phyloP scores from a whole-genome alignment of 2,329 filamentous ascomycete species.

The Didymella arachidicola region DNA sequence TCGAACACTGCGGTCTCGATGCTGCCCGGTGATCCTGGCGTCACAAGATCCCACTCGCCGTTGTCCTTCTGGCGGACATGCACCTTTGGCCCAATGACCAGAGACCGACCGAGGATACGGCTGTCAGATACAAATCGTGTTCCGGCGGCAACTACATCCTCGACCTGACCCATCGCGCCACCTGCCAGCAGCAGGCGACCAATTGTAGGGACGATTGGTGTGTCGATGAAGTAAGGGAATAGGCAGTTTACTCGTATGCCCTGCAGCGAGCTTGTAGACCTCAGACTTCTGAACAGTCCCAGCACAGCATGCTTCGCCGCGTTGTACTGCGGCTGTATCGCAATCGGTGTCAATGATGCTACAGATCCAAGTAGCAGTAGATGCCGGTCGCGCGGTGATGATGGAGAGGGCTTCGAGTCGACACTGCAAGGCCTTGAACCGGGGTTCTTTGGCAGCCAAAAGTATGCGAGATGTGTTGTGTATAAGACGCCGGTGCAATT shows the following conservation, averaged over 20 bases:
- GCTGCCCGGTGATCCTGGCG: conserved; percentile 37
- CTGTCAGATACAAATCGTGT: conserved; percentile 69
- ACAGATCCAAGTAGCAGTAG: conserved; percentile 70
- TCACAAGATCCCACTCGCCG: conserved; percentile 43
- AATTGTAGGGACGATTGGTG: conserved; percentile 61
- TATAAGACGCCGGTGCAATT: conserved; percentile 71
- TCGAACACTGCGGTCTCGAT: conserved; percentile 65
- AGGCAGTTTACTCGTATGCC: conserved; percentile 71
- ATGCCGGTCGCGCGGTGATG: conserved; percentile 61
- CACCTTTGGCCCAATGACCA: conserved; percentile 66
- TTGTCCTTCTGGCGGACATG: conserved; percentile 54
- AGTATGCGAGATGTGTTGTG: conserved; percentile 70
- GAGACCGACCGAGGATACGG: conserved; percentile 62
- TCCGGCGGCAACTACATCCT: conserved; percentile 70
- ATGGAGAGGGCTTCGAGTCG: conserved; percentile 37
- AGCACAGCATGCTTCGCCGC: conserved; percentile 72
- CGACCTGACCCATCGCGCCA: conserved; percentile 59
- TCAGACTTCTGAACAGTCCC: conserved; percentile 68
- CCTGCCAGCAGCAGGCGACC: conserved; percentile 65
- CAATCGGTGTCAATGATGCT: conserved; percentile 59
- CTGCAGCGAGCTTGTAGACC: conserved; percentile 57
- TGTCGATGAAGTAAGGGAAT: conserved; percentile 72
- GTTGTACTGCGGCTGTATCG: conserved; percentile 61
- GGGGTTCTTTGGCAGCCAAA: conserved; percentile 63
- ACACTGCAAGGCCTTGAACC: conserved; percentile 49